Base-by-base conservation (phyloP, 768 basidiomycete genomes). In the Macrolepiota fuliginosa region DNA sequence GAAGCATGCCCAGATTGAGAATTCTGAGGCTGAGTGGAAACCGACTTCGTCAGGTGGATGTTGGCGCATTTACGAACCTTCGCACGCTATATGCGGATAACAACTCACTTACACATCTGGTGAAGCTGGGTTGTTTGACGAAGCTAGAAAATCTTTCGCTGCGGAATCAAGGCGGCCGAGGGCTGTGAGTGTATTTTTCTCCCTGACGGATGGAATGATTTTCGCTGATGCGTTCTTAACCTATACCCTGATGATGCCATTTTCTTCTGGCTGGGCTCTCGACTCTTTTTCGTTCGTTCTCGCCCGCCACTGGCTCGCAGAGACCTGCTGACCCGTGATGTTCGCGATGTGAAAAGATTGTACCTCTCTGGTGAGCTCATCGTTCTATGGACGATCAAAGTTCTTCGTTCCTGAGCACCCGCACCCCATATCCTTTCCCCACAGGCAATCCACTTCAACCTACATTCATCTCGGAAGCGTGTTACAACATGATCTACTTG, bases 31-130 rank as follows among this genome's bases (percentile, higher is more conserved):
- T 90, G 55, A 94, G 91, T 78, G 84, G 86, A 70, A 99, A 99
- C 76, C 81, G 85, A 40, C 74, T 99, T 65, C 74, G 80, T 54
- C 71, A 76, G 61, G 79, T 99, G 59, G 81, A 93, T 68, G 81
- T 83, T 65, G 80, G 80, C 36, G 74, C 79, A 37, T 84, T 91
- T 70, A 77, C 84, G 2, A 88, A 86, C 72, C 75, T 98, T 68
- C 86, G 94, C 65, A 96, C 92, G 70, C 83, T 99, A 13, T 98
- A 97, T 73, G 86, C 91, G 73, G 97, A 99, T 79, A 88, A 89
- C 73, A 96, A 97, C 71, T 72, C 73, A 42, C 78, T 92, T 35
- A 75, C 71, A 35, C 69, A 76, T 51, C 71, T 91, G 54, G 72
- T 68, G 50, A 84, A 83, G 72, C 69, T 84, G 68, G 80, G 83